phyloP scores from a whole-genome alignment of 2,329 filamentous ascomycete species.

The Chlorencoelia australis region DNA sequence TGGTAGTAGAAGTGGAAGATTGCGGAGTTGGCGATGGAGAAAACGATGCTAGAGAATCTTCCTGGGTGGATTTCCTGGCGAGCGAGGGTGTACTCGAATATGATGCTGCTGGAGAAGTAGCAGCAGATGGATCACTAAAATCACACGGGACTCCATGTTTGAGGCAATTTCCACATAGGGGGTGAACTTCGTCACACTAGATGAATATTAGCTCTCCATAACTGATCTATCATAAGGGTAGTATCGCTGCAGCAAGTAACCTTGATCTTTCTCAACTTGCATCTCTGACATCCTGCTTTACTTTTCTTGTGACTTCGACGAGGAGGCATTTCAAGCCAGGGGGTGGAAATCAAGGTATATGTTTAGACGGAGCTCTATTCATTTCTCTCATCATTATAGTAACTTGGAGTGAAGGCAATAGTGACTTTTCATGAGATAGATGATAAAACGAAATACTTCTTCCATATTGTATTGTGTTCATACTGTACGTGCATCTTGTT shows the following conservation, averaged over 20 bases:
- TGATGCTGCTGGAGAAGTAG: constrained; percentile 12
- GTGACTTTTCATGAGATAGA: too few species aligned
- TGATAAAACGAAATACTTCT: too few species aligned
- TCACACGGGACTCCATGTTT: constrained; percentile 59
- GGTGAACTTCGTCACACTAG: constrained; percentile 55
- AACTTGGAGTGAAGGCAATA: too few species aligned
- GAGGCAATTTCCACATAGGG: constrained; percentile 53
- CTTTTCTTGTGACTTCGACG: constrained; percentile 62
- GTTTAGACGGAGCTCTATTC: too few species aligned
- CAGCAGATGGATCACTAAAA: constrained; percentile 37
- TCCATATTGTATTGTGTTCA: too few species aligned
- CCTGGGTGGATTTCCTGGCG: too few species aligned
- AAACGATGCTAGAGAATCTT: constrained; percentile 7
- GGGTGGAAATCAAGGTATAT: too few species aligned
- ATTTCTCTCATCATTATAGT: too few species aligned
- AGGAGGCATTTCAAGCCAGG: constrained; percentile 44
- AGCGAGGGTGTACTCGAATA: too few species aligned
- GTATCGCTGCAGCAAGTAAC: constrained; percentile 27
- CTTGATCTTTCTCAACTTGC: constrained; percentile 62
- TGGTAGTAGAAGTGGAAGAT: constrained; percentile 10
- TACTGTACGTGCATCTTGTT: too few species aligned
- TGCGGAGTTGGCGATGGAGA: too few species aligned
- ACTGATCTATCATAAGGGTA: not conserved
- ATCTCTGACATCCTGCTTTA: constrained; percentile 53
- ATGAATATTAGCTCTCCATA: constrained; percentile 1